A percentile compares a stretch with the other conserved stretches of the same genome.
These are phyloP conservation scores for Colletotrichum musicola DNA, from an alignment of 2,329 filamentous ascomycete genomes.

Conservation along the genomic window DNA sequence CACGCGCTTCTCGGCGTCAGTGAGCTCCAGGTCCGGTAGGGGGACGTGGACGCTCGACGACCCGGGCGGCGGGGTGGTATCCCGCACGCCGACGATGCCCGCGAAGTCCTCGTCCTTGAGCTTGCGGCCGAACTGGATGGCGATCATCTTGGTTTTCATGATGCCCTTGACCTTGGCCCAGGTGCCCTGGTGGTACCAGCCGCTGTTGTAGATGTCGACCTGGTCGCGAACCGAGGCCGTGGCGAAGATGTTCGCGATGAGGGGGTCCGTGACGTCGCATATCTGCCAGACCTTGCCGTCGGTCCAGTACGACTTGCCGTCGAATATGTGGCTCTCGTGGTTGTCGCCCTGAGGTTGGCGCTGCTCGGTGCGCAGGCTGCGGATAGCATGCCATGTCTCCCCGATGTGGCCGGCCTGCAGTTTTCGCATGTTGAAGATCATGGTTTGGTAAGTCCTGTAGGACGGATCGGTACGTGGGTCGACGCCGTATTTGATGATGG, in stretches of 20 bases:
- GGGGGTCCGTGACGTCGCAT: constrained; percentile 88
- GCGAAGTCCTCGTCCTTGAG: constrained; percentile 63
- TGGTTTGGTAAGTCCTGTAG: constrained; percentile 87
- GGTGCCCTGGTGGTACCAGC: constrained; percentile 87
- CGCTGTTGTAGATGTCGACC: constrained; percentile 74
- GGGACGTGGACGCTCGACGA: constrained; percentile 50
- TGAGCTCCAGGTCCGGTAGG: constrained; percentile 55
- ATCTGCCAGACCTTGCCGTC: constrained; percentile 96
- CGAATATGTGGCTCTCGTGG: constrained; percentile 79
- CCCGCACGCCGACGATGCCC: constrained; percentile 53
- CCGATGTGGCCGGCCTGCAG: constrained; percentile 61
- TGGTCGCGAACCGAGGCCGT: constrained; percentile 68
- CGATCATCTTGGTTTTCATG: constrained; percentile 87
- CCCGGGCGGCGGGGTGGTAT: constrained; percentile 47
- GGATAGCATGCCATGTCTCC: constrained; percentile 63
- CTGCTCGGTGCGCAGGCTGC: constrained; percentile 50
- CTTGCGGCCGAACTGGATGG: constrained; percentile 69
- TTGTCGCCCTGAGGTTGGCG: constrained; percentile 56
- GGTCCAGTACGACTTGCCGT: constrained; percentile 78
- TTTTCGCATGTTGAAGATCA: constrained; percentile 82
- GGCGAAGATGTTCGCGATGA: constrained; percentile 75
- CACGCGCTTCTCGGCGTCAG: constrained; percentile 50
- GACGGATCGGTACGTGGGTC: constrained; percentile 84
- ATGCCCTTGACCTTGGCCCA: constrained; percentile 87
- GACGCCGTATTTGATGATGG: constrained; percentile 85